phyloP scores from a whole-genome alignment of 768 basidiomycete genomes.

The Boletellus ananiceps region DNA sequence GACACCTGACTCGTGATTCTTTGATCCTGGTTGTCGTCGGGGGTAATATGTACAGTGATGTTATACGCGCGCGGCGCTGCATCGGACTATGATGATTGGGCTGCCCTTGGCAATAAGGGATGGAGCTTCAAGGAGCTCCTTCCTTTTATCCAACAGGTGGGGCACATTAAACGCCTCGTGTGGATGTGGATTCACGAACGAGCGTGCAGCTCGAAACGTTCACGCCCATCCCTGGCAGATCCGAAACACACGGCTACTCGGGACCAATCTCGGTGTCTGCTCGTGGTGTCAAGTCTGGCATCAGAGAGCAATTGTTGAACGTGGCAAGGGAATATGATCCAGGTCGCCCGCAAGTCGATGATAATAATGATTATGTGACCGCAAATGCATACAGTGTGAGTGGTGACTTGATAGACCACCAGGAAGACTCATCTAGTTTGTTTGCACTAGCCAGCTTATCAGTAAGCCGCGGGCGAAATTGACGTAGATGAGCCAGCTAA shows the following conservation, averaged over 20 bases:
- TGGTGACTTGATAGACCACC: background rate
- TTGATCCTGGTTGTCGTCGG: no score
- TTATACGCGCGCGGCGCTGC: conserved; percentile 21
- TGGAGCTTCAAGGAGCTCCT: conserved; percentile 25
- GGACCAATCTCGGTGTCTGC: conserved; percentile 28
- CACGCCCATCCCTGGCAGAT: conserved; percentile 19
- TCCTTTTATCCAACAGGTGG: conserved; percentile 24
- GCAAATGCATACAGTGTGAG: conserved; percentile 22
- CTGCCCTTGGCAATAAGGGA: conserved; percentile 16
- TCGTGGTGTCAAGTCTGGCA: conserved; percentile 1
- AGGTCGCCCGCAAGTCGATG: conserved; percentile 39
- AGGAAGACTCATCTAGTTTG: background rate
- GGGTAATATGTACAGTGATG: conserved; percentile 8
- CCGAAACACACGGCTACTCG: conserved; percentile 33
- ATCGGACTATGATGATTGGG: conserved; percentile 30
- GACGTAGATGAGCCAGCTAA: background rate
- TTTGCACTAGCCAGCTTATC: conserved; percentile 11
- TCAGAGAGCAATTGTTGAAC: conserved; percentile 43
- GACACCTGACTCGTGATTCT: no score
- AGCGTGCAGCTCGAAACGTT: conserved; percentile 30
- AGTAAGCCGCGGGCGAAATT: conserved; percentile 3
- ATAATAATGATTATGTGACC: conserved; percentile 42
- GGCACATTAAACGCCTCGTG: no score
- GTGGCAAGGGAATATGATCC: conserved; percentile 46
- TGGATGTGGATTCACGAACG: background rate